Evolutionary conservation across 1,284 basidiomycete genomes (phyloP), one percentile per base, ranked within the genome.

Genomic region (Ceratorhiza oryzae-sativae): DNA sequence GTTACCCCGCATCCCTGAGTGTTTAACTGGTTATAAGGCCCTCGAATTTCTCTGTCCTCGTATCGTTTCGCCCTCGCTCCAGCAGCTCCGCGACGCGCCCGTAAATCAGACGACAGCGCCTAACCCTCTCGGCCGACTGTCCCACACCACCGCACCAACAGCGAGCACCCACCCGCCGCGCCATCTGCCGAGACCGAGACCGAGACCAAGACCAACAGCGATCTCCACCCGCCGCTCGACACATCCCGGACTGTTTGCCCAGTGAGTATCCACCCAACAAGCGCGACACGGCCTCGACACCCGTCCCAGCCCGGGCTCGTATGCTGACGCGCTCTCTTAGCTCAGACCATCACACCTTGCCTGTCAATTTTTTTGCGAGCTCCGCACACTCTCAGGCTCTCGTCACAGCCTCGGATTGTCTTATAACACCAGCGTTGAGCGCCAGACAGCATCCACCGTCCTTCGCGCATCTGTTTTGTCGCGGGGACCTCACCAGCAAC

Each of bases 11-110:
- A 59, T 65, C 67, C 42, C 30, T 32, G 59, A 34, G 36, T 70
- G 53, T 42, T 70, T 70, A 70, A 32, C 39, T 70, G 53, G 27
- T 70, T 70, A 70, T 58, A 70, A 70, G 67, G 55, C 67, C 67
- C 55, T 58, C 67, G 12, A 10, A 53, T 70, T 59, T 70, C 67
- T 70, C 67, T 45, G 41, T 48, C 42, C 55, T 49, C 55, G 30
- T 70, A 70, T 70, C 55, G 55, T 39, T 42, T 70, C 49, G 67
- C 41, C 41, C 53, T 55, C 51, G 20, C 30, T 39, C 63, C 51
- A 25, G 59, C 49, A 45, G 36, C 51, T 48, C 53, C 32, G 25
- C 51, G 36, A 58, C 67, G 55, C 53, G 55, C 41, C 53, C 55
- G 67, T 25, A 70, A 45, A 48, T 70, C 32, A 27, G 42, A 25